phyloP scores from a whole-genome alignment of 495 filamentous ascomycete genomes.

The Parathielavia appendiculata region DNA sequence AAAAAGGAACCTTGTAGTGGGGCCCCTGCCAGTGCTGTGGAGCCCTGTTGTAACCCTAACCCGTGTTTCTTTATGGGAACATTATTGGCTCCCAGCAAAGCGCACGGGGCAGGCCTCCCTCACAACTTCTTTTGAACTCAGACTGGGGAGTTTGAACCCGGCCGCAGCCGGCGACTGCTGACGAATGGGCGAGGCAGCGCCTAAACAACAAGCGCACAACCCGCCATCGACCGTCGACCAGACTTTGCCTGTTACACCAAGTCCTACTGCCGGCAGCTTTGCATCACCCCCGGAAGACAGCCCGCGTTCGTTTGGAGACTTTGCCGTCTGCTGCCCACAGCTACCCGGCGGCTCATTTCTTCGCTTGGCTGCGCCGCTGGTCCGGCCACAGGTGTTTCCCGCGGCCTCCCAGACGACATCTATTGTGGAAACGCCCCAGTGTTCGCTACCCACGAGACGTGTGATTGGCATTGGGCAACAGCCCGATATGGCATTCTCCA shows the following conservation, averaged over 20 bases:
- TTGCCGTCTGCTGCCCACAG: background rate
- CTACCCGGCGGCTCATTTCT: background rate
- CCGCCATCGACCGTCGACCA: background rate
- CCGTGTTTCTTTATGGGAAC: background rate
- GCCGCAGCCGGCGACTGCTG: constrained; percentile 2
- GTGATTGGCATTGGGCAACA: background rate
- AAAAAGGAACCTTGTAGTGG: too few species aligned
- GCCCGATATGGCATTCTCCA: background rate
- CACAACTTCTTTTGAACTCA: background rate
- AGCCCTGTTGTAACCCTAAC: background rate
- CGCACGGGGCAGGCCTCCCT: constrained; percentile 6
- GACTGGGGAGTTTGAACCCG: constrained; percentile 6
- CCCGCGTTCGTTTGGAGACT: background rate
- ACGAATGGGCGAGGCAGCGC: background rate
- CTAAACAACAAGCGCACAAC: background rate
- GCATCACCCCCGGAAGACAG: too few species aligned
- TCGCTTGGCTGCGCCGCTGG: background rate
- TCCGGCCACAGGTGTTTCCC: background rate
- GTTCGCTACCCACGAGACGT: background rate
- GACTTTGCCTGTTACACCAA: background rate
- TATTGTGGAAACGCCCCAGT: background rate
- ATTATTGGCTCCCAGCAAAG: background rate
- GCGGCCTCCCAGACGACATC: constrained; percentile 1
- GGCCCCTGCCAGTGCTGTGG: too few species aligned
- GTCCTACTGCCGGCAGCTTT: too few species aligned